Evolutionary conservation across 441 rosid species (phyloP), one percentile per base, ranked within the genome.

Genomic region (Manihot esculenta): DNA sequence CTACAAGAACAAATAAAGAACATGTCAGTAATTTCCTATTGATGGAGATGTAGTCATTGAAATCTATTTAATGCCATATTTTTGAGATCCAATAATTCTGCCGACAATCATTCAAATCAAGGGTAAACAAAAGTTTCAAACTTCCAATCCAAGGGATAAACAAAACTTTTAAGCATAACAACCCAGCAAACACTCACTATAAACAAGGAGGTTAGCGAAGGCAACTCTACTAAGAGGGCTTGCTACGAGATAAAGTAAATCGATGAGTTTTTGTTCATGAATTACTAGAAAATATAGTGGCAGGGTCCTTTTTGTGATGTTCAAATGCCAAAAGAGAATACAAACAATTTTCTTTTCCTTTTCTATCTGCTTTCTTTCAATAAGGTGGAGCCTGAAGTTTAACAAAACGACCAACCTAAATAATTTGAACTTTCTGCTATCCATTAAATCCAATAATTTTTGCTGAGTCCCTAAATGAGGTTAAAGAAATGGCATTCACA

Each of bases 1-100:
- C 83, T 80, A 71, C 72, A 72, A 50, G 23, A 67, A 55, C 8
- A 49, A 57, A 62, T 20, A 33, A 18, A 69, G 6, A n/a, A 48
- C 10, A 48, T 61, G 51, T 73, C 70, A 75, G 14, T 45, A 59
- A 41, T 33, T 41, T 38, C 3, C n/a, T 8, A 14, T 44, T 21
- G 12, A 21, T 11, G 12, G 35, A 45, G 49, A 54, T 2, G 33
- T 18, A 18, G 11, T 26, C 56, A 42, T 54, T 30, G 10, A 18
- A 35, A 26, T 23, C 9, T 9, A 66, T 21, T 2, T 4, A 30
- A 3, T 14, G 42, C 68, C 68, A 61, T 26, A 18, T 64, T 27
- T 49, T 64, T 48, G 23, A 24, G 33, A 26, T 49, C 68, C 23
- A 1, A 51, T 23, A 20, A 23, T 33, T 26, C 26, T 1, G 8